Base-by-base conservation (phyloP, 1,284 basidiomycete species). In the Fomitopsis pinicola region DNA sequence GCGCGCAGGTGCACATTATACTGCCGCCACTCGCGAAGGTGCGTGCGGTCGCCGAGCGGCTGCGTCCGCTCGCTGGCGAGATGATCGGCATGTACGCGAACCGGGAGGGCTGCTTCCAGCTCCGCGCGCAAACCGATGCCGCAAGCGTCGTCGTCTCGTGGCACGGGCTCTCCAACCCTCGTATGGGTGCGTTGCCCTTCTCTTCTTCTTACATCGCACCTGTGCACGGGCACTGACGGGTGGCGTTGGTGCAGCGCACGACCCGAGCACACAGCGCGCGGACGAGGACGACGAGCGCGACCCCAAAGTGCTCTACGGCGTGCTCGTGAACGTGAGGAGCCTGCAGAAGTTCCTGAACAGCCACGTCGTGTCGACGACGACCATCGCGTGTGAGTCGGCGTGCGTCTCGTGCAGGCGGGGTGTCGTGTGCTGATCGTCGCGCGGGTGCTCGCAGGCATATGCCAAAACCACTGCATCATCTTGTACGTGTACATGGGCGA, bases 401-500 rank as follows among this genome's bases (percentile, higher is more conserved):
- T 54, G 19, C 40, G 19, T 42, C 3, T 14, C 30, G 59, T 50
- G 14, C 54, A 12, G 15, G 26, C 33, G 5, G 55, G 3, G 10
- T 45, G 19, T 28, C 6, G 10, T 45, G 19, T 28, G 15, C 5
- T 54, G 30, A 52, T 19, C 14, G 6, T 19, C 46, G 15, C 36
- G 45, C 30, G 30, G 30, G 42, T 19, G 53, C 10, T 28, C 57
- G 2, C 64, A 95, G 94, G 90, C 72, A 84, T 96, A 60, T 95
- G 94, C 70, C 86, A 91, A 69, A 82, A 87, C 59, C 89, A 95
- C 66, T 95, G 92, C 71, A 78, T 94, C 66, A 95, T 96, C 64
- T 83, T 94, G 45, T 95, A 95, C 66, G 92, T 95, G 42, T 95
- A 95, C 70, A 92, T 95, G 58, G 94, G 94, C 8, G 90, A 93